Base-by-base conservation (phyloP, 208 protist species). In the Borovskyia barvae region DNA sequence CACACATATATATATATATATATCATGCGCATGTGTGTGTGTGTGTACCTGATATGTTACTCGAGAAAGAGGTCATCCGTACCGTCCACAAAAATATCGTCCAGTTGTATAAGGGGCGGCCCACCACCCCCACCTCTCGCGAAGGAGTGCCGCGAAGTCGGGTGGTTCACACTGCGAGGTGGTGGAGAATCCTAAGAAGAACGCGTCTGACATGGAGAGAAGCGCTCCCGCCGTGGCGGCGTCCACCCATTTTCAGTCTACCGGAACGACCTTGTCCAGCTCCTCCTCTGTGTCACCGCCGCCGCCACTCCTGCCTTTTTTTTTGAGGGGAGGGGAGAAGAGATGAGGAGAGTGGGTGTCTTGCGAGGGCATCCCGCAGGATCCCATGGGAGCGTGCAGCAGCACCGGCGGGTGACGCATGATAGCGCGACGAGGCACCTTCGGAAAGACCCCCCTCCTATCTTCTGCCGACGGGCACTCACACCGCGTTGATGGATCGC, bases 91-190 rank as follows among this genome's bases (percentile, higher is more conserved):
- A 86, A 84, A 5, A 86, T 40, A 20, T 84, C 75, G 3, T 42
- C 50, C 14, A 61, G 14, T 0, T 37, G 17, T 19, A 66, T 60
- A 15, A 51, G n/a, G n/a, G n/a, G n/a, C 39, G 35, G 30, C 17
- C 2, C 30, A 46, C 40, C 49, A 43, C 17, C 58, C 30, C 30
- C 80, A 43, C 22, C 58, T 24, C 22, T 57, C 20, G 11, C 74
- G 64, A 17, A 40, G 26, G 14, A 72, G 4, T 2, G 39, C 42
- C 3, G 40, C 48, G 41, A 84, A 90, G 56, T 90, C 82, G 8
- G 68, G 62, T 8, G 82, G 82, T 60, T 90, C 82, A 40, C 82
- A 90, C 46, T 90, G 78, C 26, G 82, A 78, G 2, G 82, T 86
- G 2, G 78, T 90, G 11, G 78, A 86, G 37, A 24, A 59, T 5